Conservation (phyloP, 2,329 filamentous ascomycete species). For the Ceratocystiopsis brevicomis region DNA sequence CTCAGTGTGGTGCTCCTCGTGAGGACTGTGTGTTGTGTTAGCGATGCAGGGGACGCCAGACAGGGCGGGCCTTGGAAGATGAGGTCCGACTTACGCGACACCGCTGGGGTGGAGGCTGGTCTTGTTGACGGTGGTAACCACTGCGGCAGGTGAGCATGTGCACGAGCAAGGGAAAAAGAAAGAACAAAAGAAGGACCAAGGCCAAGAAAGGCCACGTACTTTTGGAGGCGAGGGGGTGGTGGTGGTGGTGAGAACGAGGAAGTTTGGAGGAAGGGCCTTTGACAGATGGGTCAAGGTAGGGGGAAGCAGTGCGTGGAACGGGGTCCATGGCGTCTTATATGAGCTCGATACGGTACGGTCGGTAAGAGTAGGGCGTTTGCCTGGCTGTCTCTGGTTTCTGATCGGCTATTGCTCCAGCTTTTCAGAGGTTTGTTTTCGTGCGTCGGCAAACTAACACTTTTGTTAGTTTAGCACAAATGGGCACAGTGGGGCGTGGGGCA, state of each 20-base stretch:
- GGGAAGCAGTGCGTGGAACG: slow-evolving; percentile 24
- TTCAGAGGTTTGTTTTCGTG: slow-evolving; percentile 2
- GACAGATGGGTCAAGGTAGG: slow-evolving; percentile 24
- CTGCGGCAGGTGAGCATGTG: slow-evolving; percentile 14
- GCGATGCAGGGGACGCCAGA: slow-evolving; percentile 9
- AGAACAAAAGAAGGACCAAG: slow-evolving; percentile 9
- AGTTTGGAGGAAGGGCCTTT: slow-evolving; percentile 25
- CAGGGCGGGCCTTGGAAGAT: background rate
- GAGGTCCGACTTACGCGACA: slow-evolving; percentile 51
- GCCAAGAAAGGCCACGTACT: slow-evolving; percentile 5
- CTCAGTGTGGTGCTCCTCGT: slow-evolving; percentile 71
- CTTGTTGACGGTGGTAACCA: slow-evolving; percentile 60
- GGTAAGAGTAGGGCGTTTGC: background rate
- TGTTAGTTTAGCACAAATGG: background rate
- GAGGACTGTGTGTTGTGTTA: slow-evolving; percentile 35
- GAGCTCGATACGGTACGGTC: slow-evolving; percentile 2
- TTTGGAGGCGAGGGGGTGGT: no score
- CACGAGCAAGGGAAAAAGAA: background rate
- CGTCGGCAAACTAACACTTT: slow-evolving; percentile 3
- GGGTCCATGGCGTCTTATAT: slow-evolving; percentile 21
- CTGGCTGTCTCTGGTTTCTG: background rate
- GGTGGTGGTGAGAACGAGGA: slow-evolving; percentile 8
- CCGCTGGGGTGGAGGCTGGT: slow-evolving; percentile 78
- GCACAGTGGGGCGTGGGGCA: background rate
- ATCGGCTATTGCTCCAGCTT: slow-evolving; percentile 1